These are phyloP conservation scores for Rhazya stricta DNA, from an alignment of 257 asterid genomes.

Conservation along the genomic window DNA sequence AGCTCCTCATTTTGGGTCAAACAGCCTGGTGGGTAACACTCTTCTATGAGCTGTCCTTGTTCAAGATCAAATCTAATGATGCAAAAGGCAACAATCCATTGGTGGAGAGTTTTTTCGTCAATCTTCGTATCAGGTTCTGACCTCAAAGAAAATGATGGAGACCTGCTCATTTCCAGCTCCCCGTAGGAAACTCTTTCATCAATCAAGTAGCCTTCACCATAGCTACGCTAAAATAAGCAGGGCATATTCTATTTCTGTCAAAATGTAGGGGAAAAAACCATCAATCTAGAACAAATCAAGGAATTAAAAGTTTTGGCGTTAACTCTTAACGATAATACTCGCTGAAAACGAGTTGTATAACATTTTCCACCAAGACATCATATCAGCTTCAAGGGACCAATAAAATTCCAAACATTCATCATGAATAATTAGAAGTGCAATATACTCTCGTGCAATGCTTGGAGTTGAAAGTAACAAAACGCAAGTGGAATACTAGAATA, in stretches of 20 bases:
- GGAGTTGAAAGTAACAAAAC: not conserved
- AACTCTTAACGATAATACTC: not conserved
- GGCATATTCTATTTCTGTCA: conserved; percentile 17
- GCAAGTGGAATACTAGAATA: not conserved
- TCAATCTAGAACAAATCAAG: conserved; percentile 15
- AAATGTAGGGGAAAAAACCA: conserved; percentile 8
- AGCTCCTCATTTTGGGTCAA: conserved; percentile 91
- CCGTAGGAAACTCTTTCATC: conserved; percentile 21
- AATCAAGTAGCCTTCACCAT: conserved; percentile 33
- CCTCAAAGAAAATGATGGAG: conserved; percentile 76
- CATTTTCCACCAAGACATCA: not conserved
- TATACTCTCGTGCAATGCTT: not conserved
- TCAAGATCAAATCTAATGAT: conserved; percentile 91
- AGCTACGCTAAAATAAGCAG: conserved; percentile 12
- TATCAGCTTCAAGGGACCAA: not conserved
- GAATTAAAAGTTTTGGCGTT: not conserved
- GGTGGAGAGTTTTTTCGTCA: conserved; percentile 63
- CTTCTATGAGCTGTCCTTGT: conserved; percentile 96
- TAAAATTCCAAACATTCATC: not conserved
- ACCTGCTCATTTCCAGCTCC: conserved; percentile 74
- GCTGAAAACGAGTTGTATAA: not conserved
- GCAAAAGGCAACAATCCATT: conserved; percentile 88
- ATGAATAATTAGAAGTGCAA: not conserved
- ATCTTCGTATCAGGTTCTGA: conserved; percentile 62
- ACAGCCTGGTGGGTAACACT: conserved; percentile 80